phyloP scores from a whole-genome alignment of 306 rosid species.

The Luffa acutangula region DNA sequence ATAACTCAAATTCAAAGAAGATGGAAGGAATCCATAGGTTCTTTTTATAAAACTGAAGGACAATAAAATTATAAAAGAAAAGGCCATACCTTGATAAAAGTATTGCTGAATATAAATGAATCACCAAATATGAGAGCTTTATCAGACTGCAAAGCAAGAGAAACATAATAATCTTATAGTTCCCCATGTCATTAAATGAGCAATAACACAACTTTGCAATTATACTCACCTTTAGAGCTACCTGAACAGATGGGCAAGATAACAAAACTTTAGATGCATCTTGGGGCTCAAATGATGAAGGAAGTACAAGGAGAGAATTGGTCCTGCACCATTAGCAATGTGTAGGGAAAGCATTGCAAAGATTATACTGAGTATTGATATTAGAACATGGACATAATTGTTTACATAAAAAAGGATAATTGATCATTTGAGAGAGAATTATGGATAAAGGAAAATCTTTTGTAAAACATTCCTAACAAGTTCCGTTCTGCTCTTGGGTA shows the following conservation, averaged over 20 bases:
- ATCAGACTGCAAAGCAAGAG: constrained; percentile 59
- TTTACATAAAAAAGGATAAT: background rate
- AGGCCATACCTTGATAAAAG: constrained; percentile 62
- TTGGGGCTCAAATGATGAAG: constrained; percentile 83
- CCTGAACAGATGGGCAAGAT: constrained; percentile 70
- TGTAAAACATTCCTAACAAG: background rate
- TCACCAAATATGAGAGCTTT: constrained; percentile 77
- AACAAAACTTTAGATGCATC: constrained; percentile 77
- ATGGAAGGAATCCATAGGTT: background rate
- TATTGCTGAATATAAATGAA: constrained; percentile 59
- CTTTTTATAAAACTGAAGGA: background rate
- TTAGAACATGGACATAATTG: background rate
- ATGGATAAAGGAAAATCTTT: background rate
- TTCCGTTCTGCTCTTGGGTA: background rate
- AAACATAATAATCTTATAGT: constrained; percentile 12
- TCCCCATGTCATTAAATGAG: constrained; percentile 3
- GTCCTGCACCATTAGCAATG: constrained; percentile 45
- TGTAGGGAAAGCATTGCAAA: background rate
- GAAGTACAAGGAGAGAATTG: constrained; percentile 76
- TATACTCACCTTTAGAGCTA: constrained; percentile 66
- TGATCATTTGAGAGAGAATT: background rate
- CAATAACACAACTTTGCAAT: constrained; percentile 12
- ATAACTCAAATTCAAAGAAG: background rate
- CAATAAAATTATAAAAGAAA: constrained; percentile 5
- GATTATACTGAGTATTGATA: background rate